Base-by-base conservation (phyloP, 176 grass and related monocot genomes). In the Oryza coarctata region DNA sequence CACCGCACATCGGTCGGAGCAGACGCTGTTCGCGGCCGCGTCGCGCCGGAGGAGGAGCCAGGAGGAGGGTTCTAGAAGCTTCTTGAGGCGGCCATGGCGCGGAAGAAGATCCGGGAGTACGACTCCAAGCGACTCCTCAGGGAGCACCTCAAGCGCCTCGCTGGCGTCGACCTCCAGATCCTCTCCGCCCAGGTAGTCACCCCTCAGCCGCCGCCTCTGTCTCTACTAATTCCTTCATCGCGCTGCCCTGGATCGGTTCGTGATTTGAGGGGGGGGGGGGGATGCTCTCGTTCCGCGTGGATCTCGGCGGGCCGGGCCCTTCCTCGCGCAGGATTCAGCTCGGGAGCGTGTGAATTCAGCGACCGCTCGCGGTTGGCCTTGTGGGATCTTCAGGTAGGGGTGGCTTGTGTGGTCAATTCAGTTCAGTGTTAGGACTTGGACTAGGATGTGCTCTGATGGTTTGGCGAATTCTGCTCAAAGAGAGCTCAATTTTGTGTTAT, bases 91-190 rank as follows among this genome's bases (percentile, higher is more conserved):
- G 75, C 36, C 15, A 97, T 98, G 95, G 95, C 95, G 15, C 79
- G 95, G 34, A 98, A 98, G 92, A 98, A 98, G 92, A 98, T 98
- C 86, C 74, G 92, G 69, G 95, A 98, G 90, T 98, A 94, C 92
- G 95, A 98, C 74, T 98, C 95, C 27, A 98, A 98, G 88, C 90
- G 90, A 66, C 80, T 95, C 66, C 95, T 98, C 71, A 81, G 87
- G 86, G 88, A 95, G 84, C 92, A 95, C 85, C 92, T 98, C 71
- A 93, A 95, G 87, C 87, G 88, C 86, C 86, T 98, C 82, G 88
- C 86, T 25, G 85, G 39, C 25, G 91, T 98, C 88, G 92, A 94
- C 79, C 92, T 98, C 58, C 82, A 89, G 61, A 88, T 98, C 90
- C 86, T 89, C 80, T 98, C 92, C 18, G 92, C 90, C 2, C 92